phyloP scores from a whole-genome alignment of 2,329 filamentous ascomycete genomes.

The Fusarium piperis region DNA sequence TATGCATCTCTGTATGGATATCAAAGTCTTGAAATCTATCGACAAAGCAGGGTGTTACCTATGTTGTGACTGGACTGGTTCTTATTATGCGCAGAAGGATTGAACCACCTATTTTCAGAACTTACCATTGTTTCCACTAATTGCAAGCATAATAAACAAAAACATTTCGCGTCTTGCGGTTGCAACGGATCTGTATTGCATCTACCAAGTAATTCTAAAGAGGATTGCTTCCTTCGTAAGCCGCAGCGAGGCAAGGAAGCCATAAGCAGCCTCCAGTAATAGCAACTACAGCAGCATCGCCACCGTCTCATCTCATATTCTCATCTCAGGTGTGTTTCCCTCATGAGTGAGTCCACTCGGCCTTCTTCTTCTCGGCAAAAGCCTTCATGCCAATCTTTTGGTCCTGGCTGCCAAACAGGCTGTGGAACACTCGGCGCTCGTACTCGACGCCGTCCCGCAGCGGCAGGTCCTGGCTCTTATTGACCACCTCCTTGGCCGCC shows the following conservation, averaged over 20 bases:
- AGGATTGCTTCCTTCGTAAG: background rate
- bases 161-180: background rate
- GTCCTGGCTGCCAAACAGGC: constrained; percentile 91
- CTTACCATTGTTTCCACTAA: background rate
- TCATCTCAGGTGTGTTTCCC: background rate
- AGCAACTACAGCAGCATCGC: constrained; percentile 1
- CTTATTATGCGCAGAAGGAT: background rate
- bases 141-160: background rate
- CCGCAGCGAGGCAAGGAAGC: background rate
- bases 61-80: background rate
- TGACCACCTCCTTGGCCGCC: constrained; percentile 97
- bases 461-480: constrained; percentile 94
- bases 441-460: constrained; percentile 93
- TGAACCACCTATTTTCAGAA: background rate
- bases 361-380: constrained; percentile 93
- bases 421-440: constrained; percentile 93
- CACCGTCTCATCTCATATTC: background rate
- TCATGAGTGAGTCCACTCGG: constrained; percentile 87
- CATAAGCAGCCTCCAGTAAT: constrained; percentile 3
- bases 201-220: background rate
- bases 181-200: background rate
- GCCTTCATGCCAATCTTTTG: constrained; percentile 98
- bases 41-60: background rate
- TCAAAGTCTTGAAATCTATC: background rate
- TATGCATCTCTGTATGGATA: background rate